A percentile compares a stretch with the other conserved stretches of the same genome.
Evolutionary conservation across 2,329 filamentous ascomycete species (phyloP).

Genomic region (Talaromyces sp.): DNA sequence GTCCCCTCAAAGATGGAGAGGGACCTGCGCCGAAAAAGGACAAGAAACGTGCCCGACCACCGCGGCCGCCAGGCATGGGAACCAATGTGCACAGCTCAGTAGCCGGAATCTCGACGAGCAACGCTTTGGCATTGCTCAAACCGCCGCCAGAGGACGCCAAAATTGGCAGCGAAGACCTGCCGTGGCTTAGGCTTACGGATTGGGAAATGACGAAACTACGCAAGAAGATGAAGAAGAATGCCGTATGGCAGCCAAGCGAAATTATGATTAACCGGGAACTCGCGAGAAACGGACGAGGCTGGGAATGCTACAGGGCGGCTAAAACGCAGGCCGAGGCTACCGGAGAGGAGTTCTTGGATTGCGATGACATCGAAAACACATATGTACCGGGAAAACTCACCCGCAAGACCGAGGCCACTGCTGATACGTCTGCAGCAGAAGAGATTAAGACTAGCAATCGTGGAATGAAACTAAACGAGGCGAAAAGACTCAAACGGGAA

Average conservation of each 20-base stretch:
- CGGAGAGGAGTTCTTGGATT: constrained; percentile 54
- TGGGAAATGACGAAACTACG: constrained; percentile 62
- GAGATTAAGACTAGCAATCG: constrained; percentile 52
- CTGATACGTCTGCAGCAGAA: constrained; percentile 30
- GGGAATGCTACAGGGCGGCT: constrained; percentile 44
- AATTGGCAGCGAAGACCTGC: constrained; percentile 54
- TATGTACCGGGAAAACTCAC: constrained; percentile 34
- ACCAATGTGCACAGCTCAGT: constrained; percentile 50
- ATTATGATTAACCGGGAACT: constrained; percentile 62
- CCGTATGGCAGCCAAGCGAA: constrained; percentile 61
- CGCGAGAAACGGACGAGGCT: constrained; percentile 51
- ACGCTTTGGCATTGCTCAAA: constrained; percentile 53
- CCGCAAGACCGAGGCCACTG: constrained; percentile 35
- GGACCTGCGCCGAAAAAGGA: constrained; percentile 30
- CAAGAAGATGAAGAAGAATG: constrained; percentile 67
- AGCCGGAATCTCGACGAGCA: constrained; percentile 56
- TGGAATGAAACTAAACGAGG: constrained; percentile 55
- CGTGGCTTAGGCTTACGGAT: constrained; percentile 60
- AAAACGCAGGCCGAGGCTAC: constrained; percentile 46
- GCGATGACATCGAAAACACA: constrained; percentile 39
- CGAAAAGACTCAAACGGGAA: constrained; percentile 57
- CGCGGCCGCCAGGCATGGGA: constrained; percentile 27
- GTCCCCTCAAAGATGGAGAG: constrained; percentile 1
- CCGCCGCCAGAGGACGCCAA: constrained; percentile 55
- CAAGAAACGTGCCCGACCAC: constrained; percentile 27